These are phyloP conservation scores for Phytophthora pini DNA, from an alignment of 352 stramenopile species.

Conservation along the genomic window DNA sequence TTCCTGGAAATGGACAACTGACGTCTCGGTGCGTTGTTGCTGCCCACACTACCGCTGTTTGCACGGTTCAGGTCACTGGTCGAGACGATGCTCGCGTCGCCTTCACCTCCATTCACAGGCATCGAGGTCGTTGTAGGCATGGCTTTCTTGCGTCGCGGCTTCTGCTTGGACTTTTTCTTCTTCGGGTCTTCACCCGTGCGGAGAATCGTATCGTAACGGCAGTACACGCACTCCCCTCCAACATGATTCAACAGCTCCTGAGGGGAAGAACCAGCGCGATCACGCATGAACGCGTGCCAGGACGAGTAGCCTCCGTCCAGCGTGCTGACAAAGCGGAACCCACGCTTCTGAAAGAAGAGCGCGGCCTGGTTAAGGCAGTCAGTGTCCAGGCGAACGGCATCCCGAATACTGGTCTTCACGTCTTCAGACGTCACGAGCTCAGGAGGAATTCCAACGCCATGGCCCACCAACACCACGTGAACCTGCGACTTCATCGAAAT, in stretches of 20 bases:
- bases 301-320: conserved; percentile 81
- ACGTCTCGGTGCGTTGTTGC: conserved; percentile 30
- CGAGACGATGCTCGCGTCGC: conserved; percentile 73
- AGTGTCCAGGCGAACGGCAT: conserved; percentile 71
- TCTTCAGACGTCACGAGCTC: conserved; percentile 70
- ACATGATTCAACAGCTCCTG: conserved; percentile 79
- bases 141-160: conserved; percentile 64
- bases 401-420: conserved; percentile 73
- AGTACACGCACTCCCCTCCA: conserved; percentile 75
- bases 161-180: conserved; percentile 56
- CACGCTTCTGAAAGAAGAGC: conserved; percentile 85
- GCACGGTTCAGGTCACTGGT: conserved; percentile 49
- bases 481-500: conserved; percentile 77
- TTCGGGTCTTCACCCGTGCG: conserved; percentile 69
- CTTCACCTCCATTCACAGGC: conserved; percentile 75
- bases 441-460: conserved; percentile 72
- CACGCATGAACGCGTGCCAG: conserved; percentile 87
- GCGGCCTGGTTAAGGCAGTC: conserved; percentile 79
- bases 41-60: conserved; percentile 33
- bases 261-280: conserved; percentile 58
- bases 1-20: conserved; percentile 62
- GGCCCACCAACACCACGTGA: conserved; percentile 78
- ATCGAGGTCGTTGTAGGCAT: conserved; percentile 79
- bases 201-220: conserved; percentile 77
- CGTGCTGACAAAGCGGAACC: conserved; percentile 82